A percentile compares a stretch with the other conserved stretches of the same genome.
These are phyloP conservation scores for Echeveria elegans DNA, from an alignment of 164 flowering plant genomes.

Conservation along the genomic window DNA sequence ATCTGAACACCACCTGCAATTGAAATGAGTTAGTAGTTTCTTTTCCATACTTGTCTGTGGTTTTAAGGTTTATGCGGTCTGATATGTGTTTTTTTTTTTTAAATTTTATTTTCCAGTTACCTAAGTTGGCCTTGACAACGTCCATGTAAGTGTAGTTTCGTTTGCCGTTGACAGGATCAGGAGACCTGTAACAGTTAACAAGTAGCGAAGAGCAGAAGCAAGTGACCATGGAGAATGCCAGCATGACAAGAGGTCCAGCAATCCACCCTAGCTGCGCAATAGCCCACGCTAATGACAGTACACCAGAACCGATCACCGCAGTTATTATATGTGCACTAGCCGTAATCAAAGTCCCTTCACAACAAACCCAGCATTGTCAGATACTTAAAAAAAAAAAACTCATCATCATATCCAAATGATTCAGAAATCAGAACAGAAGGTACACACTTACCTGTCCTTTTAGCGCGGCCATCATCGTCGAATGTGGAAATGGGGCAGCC, in stretches of 20 bases:
- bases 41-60: neutral
- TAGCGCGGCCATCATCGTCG: neutral
- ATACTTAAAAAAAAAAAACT: neutral
- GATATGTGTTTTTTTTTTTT: no score
- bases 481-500: neutral
- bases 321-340: slow-evolving; percentile 46
- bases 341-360: slow-evolving; percentile 36
- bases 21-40: neutral
- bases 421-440: neutral
- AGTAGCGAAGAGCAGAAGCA: slow-evolving; percentile 30
- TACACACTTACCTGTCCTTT: neutral
- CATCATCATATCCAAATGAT: neutral
- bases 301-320: slow-evolving; percentile 42
- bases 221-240: no score
- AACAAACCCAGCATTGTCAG: neutral
- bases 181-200: slow-evolving; percentile 41
- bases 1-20: slow-evolving; percentile 22
- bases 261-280: slow-evolving; percentile 51
- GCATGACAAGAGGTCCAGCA: slow-evolving; percentile 20
- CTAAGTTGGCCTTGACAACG: slow-evolving; percentile 32
- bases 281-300: slow-evolving; percentile 40
- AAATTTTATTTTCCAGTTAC: slow-evolving; percentile 15
- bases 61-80: neutral
- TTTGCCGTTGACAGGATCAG: slow-evolving; percentile 30
- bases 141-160: slow-evolving; percentile 41